Evolutionary conservation across 2,329 filamentous ascomycete genomes (phyloP).

Genomic region (Xylariaceae sp.): DNA sequence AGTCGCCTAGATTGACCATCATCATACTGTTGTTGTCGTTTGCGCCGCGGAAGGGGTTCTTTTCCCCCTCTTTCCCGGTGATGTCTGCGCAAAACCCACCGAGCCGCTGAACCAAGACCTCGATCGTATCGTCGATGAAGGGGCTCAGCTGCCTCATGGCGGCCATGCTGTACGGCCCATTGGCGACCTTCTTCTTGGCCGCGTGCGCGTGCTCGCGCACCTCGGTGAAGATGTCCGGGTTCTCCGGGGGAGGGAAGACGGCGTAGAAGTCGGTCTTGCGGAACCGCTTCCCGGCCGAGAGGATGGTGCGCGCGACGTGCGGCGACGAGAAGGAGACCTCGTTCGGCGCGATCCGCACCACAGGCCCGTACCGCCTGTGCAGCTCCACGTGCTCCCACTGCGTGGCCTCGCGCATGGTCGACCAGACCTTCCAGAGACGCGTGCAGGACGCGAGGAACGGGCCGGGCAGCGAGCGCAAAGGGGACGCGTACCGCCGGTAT

Average conservation of each 20-base stretch:
- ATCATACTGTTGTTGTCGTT: slow-evolving; percentile 8
- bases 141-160: slow-evolving; percentile 47
- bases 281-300: slow-evolving; percentile 46
- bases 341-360: slow-evolving; percentile 45
- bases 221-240: slow-evolving; percentile 55
- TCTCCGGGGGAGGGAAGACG: slow-evolving; percentile 51
- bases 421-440: slow-evolving; percentile 39
- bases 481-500: slow-evolving; percentile 32
- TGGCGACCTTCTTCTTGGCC: slow-evolving; percentile 48
- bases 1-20: slow-evolving; percentile 42
- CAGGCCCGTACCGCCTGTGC: slow-evolving; percentile 40
- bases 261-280: slow-evolving; percentile 49
- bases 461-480: slow-evolving; percentile 26
- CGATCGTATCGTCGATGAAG: slow-evolving; percentile 48
- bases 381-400: slow-evolving; percentile 40
- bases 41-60: neutral
- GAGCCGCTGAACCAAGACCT: slow-evolving; percentile 39
- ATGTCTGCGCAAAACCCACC: slow-evolving; percentile 33
- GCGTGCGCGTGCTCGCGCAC: slow-evolving; percentile 49
- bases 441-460: slow-evolving; percentile 28
- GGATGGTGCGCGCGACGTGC: slow-evolving; percentile 38
- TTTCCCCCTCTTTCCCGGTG: slow-evolving; percentile 6
- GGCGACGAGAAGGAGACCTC: slow-evolving; percentile 44
- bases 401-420: slow-evolving; percentile 34
- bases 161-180: slow-evolving; percentile 48